Conservation (phyloP, 2,329 filamentous ascomycete genomes). For the Colletotrichum paranaense region DNA sequence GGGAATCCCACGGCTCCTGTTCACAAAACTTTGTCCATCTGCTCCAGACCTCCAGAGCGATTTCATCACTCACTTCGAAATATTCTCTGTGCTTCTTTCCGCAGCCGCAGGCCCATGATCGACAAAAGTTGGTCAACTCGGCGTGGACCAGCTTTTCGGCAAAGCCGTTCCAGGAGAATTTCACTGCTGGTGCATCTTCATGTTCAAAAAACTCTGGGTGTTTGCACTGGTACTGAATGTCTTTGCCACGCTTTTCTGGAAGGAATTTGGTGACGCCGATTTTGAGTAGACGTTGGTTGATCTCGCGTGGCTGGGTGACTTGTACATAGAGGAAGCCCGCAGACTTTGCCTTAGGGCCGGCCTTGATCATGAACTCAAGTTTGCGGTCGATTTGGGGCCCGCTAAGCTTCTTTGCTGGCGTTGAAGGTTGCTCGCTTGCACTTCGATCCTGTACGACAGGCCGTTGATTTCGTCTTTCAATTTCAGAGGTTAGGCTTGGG, state of each 20-base stretch:
- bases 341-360: not conserved
- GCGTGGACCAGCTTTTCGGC: constrained; percentile 13
- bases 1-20: not conserved
- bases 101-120: not conserved
- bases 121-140: constrained; percentile 8
- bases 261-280: not conserved
- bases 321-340: not conserved
- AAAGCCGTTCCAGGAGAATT: not conserved
- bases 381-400: not conserved
- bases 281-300: not conserved
- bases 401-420: not conserved
- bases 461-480: not conserved
- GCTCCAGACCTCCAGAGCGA: not conserved
- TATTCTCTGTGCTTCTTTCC: not conserved
- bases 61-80: constrained; percentile 5
- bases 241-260: not conserved
- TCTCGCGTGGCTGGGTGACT: not conserved
- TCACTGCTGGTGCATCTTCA: not conserved
- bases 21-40: constrained; percentile 17
- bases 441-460: not conserved
- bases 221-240: not conserved
- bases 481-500: not conserved
- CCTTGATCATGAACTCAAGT: not conserved
- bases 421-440: not conserved
- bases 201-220: not conserved